Percentiles rank a stretch among this genome's conserved stretches.
phyloP scores from a whole-genome alignment of 108 stramenopile species.

The Cyclotella choctawhatcheeana region DNA sequence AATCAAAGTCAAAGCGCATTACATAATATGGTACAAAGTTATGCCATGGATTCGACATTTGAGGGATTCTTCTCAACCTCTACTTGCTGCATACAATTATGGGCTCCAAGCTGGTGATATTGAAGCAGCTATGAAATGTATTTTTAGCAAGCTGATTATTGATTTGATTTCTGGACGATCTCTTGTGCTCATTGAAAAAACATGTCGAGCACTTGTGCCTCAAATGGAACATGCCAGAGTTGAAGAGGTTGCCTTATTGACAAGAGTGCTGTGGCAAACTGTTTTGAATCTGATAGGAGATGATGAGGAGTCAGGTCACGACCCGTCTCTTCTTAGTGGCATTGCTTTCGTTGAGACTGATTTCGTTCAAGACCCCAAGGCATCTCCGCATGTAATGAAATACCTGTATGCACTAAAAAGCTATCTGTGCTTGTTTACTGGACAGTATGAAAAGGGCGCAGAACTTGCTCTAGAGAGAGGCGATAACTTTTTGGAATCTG shows the following conservation, averaged over 20 bases:
- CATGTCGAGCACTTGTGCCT: constrained; percentile 11
- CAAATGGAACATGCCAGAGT: constrained; percentile 12
- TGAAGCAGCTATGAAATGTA: background rate
- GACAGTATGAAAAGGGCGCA: constrained; percentile 1
- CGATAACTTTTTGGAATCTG: constrained; percentile 2
- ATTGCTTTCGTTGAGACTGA: constrained; percentile 10
- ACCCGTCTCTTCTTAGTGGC: background rate
- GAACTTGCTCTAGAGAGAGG: constrained; percentile 10
- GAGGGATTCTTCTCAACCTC: constrained; percentile 6
- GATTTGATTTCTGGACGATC: constrained; percentile 21
- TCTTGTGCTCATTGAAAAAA: background rate
- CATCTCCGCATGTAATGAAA: background rate
- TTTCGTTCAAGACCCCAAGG: background rate
- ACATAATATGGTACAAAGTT: constrained; percentile 11
- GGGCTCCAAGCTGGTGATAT: constrained; percentile 6
- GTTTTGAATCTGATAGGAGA: constrained; percentile 14
- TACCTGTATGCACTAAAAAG: constrained; percentile 19
- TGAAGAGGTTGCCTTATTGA: background rate
- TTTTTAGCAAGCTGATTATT: constrained; percentile 19
- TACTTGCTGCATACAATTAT: constrained; percentile 16
- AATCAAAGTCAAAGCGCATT: constrained; percentile 8
- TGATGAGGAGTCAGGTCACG: background rate
- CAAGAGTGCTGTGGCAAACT: constrained; percentile 16
- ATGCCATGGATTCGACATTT: constrained; percentile 18
- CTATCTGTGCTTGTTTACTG: constrained; percentile 11